A percentile compares a stretch with the other conserved stretches of the same genome.
Conservation (phyloP, 2,329 filamentous ascomycete species). For the Calonectria fujianensis region DNA sequence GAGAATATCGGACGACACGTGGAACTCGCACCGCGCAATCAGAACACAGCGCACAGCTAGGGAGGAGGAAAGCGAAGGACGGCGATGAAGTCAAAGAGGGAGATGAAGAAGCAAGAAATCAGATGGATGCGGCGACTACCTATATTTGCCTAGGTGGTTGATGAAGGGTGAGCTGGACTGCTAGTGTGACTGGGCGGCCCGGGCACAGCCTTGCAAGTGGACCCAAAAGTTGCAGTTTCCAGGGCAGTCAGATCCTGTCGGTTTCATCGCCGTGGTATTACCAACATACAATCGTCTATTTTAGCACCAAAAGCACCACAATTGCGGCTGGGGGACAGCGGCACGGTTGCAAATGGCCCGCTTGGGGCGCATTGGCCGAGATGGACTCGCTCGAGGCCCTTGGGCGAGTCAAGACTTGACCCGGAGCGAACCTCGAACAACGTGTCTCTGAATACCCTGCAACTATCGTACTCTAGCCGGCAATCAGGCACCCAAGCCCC, state of each 20-base stretch:
- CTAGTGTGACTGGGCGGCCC: constrained; percentile 48
- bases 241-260: constrained; percentile 42
- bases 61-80: constrained; percentile 38
- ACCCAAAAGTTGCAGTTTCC: constrained; percentile 43
- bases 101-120: constrained; percentile 37
- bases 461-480: background rate
- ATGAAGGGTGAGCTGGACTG: constrained; percentile 44
- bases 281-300: constrained; percentile 41
- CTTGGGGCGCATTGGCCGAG: constrained; percentile 4
- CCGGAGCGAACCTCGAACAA: constrained; percentile 20
- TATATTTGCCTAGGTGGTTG: constrained; percentile 43
- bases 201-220: constrained; percentile 54
- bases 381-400: constrained; percentile 7
- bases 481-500: background rate
- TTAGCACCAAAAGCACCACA: constrained; percentile 19
- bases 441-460: background rate
- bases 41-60: background rate
- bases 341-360: constrained; percentile 1
- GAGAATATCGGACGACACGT: background rate
- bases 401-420: constrained; percentile 19
- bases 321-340: constrained; percentile 33
- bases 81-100: constrained; percentile 22
- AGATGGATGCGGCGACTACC: constrained; percentile 30
- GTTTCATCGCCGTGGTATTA: constrained; percentile 52
- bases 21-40: constrained; percentile 1